Base-by-base conservation (phyloP, 768 basidiomycete genomes). In the Macrolepiota fuliginosa region DNA sequence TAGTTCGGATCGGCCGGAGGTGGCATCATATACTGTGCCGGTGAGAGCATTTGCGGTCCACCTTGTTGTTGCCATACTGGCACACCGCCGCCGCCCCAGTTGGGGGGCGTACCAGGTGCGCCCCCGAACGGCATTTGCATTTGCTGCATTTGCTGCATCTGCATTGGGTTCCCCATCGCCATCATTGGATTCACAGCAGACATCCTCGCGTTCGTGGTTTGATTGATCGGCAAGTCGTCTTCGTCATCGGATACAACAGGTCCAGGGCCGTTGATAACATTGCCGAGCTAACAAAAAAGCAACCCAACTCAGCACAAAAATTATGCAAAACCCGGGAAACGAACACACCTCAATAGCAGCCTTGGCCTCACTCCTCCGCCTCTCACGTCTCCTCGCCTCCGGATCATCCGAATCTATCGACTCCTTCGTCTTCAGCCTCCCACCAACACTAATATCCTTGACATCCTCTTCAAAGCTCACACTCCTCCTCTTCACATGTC, bases 291-390 rank as follows among this genome's bases (percentile, higher is more conserved):
- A 50, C 29, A 32, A 53, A 37, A 58, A 64, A 62, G 35, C n/a
- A 37, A 32, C 7, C 7, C 52, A 58, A 59, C 50, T 62, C 17
- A 62, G 64, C 63, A 32, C 62, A 35, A 55, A 59, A n/a, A 10
- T 13, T 15, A 46, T 15, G 45, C 49, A 59, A 45, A 37, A 7
- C 50, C 58, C 64, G 58, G 27, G 54, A 62, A 64, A 58, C 65
- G 54, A 32, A 35, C 22, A 74, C 83, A 94, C 92, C 86, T 94
- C 90, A 69, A 93, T 90, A 35, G 92, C 90, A 69, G 91, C 90
- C 72, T 83, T 88, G n/a, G 93, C 91, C 70, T 94, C 92, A 67
- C 81, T 83, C 65, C 92, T 79, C 71, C 93, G 80, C 68, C 93
- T 79, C 69, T 92, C 90, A 63, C 79, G 83, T 70, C 91, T 82